phyloP scores from a whole-genome alignment of 208 protist genomes.

The Trypanosoma mega region DNA sequence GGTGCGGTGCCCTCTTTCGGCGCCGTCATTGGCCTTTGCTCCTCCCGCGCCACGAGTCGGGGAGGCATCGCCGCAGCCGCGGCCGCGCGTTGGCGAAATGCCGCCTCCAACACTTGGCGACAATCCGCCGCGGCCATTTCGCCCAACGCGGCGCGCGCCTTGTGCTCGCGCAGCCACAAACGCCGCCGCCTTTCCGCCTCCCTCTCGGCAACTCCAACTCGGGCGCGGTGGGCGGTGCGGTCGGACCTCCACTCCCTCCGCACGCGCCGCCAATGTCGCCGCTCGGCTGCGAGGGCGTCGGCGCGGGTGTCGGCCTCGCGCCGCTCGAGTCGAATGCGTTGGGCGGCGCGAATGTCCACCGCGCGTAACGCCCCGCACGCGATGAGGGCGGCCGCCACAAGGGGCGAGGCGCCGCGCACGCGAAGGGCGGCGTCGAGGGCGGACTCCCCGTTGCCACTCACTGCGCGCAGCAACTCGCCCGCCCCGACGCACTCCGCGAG shows the following conservation, averaged over 20 bases:
- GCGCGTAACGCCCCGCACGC: neutral
- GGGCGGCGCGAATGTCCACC: neutral
- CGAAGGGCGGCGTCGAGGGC: slow-evolving; percentile 41
- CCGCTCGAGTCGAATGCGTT: neutral
- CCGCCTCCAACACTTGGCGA: too few species aligned
- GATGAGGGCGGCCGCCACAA: too few species aligned
- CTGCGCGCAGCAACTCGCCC: slow-evolving; percentile 29
- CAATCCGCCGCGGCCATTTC: neutral
- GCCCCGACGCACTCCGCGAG: slow-evolving; percentile 26
- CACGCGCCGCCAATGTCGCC: slow-evolving; percentile 1
- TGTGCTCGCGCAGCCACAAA: slow-evolving; percentile 8
- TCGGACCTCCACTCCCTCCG: neutral
- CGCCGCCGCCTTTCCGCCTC: slow-evolving; percentile 11
- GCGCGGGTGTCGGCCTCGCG: neutral
- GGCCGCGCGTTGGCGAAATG: too few species aligned
- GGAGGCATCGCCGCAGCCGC: too few species aligned
- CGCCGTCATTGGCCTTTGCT: neutral
- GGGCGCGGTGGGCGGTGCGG: neutral
- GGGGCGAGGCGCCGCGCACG: too few species aligned
- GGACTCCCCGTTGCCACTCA: slow-evolving; percentile 30
- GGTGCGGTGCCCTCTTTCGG: neutral
- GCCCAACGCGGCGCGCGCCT: neutral
- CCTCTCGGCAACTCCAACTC: neutral
- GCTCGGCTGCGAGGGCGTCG: neutral
- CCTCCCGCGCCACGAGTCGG: neutral